phyloP scores from a whole-genome alignment of 371 early-diverging fungal genomes.

The Syncephalastrum sp. region DNA sequence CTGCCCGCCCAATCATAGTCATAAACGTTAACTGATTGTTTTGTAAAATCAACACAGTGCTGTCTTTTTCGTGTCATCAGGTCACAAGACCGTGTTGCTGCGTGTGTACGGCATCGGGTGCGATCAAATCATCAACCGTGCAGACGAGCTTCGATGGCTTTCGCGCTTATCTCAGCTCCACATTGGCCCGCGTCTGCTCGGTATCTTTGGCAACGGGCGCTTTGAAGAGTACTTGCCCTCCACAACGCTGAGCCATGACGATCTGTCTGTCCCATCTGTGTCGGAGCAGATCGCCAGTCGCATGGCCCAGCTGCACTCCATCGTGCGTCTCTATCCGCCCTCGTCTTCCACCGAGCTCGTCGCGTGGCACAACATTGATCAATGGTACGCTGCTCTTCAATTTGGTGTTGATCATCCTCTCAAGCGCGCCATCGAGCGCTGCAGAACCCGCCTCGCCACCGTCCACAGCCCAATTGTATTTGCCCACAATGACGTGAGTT shows the following conservation, averaged over 20 bases:
- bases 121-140: conserved; percentile 73
- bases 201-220: conserved; percentile 86
- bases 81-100: conserved; percentile 53
- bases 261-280: conserved; percentile 62
- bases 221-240: conserved; percentile 86
- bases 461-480: conserved; percentile 69
- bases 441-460: conserved; percentile 32
- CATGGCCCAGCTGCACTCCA: conserved; percentile 71
- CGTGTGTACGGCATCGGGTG: conserved; percentile 81
- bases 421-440: conserved; percentile 46
- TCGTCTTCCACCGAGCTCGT: conserved; percentile 17
- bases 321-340: conserved; percentile 68
- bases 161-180: conserved; percentile 65
- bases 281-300: conserved; percentile 77
- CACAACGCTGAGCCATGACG: conserved; percentile 64
- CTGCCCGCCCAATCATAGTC: neutral
- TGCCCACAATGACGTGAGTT: conserved; percentile 81
- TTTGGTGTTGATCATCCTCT: conserved; percentile 43
- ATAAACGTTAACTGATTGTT: neutral
- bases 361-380: conserved; percentile 67
- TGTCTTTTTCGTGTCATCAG: conserved; percentile 69
- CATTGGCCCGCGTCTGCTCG: conserved; percentile 80
- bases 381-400: conserved; percentile 50
- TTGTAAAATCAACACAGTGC: conserved; percentile 30
- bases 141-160: conserved; percentile 81